Conservation (phyloP, 139 green algal species). For the Chlamydomonas eustigma region DNA sequence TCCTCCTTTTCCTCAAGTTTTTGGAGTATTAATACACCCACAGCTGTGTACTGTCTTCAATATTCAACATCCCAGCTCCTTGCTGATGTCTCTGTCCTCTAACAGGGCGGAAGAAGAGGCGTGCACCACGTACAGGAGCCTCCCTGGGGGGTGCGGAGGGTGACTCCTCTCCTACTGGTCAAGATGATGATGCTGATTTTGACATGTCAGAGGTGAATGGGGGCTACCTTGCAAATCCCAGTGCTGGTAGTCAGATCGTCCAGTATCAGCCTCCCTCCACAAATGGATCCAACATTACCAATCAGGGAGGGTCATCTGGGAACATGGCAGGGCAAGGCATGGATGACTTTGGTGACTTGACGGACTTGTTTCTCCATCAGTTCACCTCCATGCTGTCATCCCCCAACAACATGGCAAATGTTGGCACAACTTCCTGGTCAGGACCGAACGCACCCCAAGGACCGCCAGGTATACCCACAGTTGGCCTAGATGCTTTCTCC, state of each 20-base stretch:
- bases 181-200: not conserved
- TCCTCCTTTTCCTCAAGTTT: too few relatives aligned
- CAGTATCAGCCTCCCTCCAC: conserved; percentile 4
- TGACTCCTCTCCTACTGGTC: not conserved
- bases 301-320: too few relatives aligned
- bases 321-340: too few relatives aligned
- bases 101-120: not conserved
- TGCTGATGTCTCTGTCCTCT: not conserved
- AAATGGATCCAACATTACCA: too few relatives aligned
- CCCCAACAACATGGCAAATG: too few relatives aligned
- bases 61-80: too few relatives aligned
- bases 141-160: not conserved
- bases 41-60: too few relatives aligned
- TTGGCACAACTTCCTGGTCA: too few relatives aligned
- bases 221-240: not conserved
- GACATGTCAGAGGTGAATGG: not conserved
- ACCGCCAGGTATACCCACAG: too few relatives aligned
- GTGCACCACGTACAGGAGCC: not conserved
- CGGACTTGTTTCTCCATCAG: not conserved
- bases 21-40: too few relatives aligned
- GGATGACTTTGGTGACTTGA: too few relatives aligned
- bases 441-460: too few relatives aligned
- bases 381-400: not conserved
- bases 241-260: conserved; percentile 14
- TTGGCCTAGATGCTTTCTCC: not conserved